phyloP scores from a whole-genome alignment of 2,329 filamentous ascomycete genomes.

The Aspergillus sp. region DNA sequence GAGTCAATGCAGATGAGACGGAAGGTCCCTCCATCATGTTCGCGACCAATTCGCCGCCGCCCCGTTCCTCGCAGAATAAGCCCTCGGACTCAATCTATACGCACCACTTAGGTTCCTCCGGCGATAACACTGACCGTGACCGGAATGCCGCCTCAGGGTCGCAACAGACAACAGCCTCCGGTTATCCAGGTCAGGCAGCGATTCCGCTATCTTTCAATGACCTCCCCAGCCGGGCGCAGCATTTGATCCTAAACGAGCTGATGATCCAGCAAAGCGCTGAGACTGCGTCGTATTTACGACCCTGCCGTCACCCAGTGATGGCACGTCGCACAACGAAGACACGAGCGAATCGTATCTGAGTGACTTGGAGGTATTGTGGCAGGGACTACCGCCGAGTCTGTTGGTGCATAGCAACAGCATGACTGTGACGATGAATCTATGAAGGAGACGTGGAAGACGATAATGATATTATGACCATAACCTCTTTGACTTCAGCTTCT shows the following conservation, averaged over 20 bases:
- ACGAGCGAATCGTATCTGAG: constrained; percentile 67
- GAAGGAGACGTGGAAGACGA: constrained; percentile 6
- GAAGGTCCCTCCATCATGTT: constrained; percentile 69
- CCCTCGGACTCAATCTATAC: constrained; percentile 32
- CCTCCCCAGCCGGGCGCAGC: constrained; percentile 72
- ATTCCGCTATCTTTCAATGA: constrained; percentile 77
- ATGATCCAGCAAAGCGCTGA: constrained; percentile 60
- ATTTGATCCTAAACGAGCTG: constrained; percentile 78
- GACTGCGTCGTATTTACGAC: constrained; percentile 79
- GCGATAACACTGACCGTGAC: background rate
- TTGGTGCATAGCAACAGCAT: constrained; percentile 82
- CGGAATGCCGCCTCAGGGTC: constrained; percentile 7
- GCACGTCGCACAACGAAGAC: constrained; percentile 61
- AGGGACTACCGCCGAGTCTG: constrained; percentile 65
- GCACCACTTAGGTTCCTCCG: constrained; percentile 17
- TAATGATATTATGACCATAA: no score
- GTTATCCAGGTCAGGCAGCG: constrained; percentile 51
- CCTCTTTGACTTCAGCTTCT: no score
- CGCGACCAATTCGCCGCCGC: constrained; percentile 41
- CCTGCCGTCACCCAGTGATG: constrained; percentile 69
- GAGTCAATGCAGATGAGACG: constrained; percentile 56
- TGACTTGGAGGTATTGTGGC: constrained; percentile 69
- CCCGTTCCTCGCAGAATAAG: constrained; percentile 14
- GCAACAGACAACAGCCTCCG: constrained; percentile 31
- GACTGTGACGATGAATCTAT: constrained; percentile 59